Conservation (phyloP, 2,329 filamentous ascomycete species). For the Corniculantispora saksenae region DNA sequence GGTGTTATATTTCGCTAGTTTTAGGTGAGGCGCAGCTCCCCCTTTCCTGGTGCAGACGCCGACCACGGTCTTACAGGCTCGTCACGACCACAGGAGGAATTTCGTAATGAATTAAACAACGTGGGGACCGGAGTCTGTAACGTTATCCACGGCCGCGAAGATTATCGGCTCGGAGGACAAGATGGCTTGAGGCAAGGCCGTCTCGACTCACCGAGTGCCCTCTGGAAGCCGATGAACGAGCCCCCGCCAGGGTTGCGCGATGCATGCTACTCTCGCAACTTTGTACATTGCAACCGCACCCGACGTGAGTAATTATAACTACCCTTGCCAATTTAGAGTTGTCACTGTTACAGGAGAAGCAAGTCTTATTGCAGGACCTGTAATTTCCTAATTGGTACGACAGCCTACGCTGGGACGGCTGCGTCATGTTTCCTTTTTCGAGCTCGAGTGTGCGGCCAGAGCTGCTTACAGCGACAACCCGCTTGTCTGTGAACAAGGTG, state of each 20-base stretch:
- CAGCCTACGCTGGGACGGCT: not conserved
- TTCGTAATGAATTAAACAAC: constrained; percentile 1
- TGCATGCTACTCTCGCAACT: not conserved
- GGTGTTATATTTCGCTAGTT: not conserved
- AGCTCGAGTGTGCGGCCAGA: not conserved
- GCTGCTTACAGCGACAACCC: not conserved
- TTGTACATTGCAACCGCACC: not conserved
- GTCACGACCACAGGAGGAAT: not conserved
- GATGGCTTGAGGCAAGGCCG: too few species aligned
- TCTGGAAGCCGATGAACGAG: not conserved
- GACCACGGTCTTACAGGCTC: not conserved
- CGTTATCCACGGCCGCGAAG: not conserved
- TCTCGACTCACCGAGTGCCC: not conserved
- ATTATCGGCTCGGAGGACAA: not conserved
- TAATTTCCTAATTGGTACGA: not conserved
- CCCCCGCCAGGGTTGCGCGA: not conserved
- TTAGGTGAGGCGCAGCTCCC: constrained; percentile 17
- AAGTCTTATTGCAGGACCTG: not conserved
- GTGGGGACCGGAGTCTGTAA: not conserved
- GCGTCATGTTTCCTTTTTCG: not conserved
- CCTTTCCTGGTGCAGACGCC: constrained; percentile 8
- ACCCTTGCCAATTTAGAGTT: not conserved
- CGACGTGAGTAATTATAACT: not conserved
- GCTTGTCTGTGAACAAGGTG: not conserved
- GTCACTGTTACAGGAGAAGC: not conserved